Base-by-base conservation (phyloP, 2,329 filamentous ascomycete genomes). In the Ceratocystis lukuohia region DNA sequence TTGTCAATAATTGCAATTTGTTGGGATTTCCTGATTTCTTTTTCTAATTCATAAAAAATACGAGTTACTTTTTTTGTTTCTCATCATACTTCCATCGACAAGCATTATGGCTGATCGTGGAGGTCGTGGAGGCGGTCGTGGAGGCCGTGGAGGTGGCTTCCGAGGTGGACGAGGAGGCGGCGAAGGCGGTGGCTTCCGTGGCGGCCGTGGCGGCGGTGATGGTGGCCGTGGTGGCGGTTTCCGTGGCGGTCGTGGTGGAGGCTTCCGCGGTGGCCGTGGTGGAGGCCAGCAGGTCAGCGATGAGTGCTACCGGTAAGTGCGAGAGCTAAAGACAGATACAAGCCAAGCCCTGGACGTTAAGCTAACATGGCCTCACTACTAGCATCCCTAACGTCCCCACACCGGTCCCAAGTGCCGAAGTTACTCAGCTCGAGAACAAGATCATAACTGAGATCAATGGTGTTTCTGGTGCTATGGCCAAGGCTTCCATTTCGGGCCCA, bases 351-450 rank as follows among this genome's bases (percentile, higher is more conserved):
- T 25, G 25, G 5, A 59, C 1, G 20, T 6, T 7, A 30, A 44
- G 28, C 22, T 20, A 64, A 41, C 22, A 53, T 61, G 71, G 70
- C 3, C 44, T 66, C 2, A 15, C 37, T 41, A 15, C 37, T 62
- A 67, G 69, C 45, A 61, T 65, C 28, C 57, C 64, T 22, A 65
- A 66, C 53, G 41, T 15, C n/a, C 64, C 66, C 33, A 66, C 70
- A 25, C 70, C 71, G 1, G 66, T 61, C 2, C 72, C 72, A 1
- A 74, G 77, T 48, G 25, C 69, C 20, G 41, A 68, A 10, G 69
- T 77, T 37, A 71, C 71, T 0, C 63, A 74, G 22, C 73, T 81
- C 0, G 80, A 82, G 67, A 70, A 81, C 64, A 70, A 74, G 5
- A 72, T 80, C 5, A 70, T 74, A 37, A 66, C 69, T 10, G 1